Base-by-base conservation (phyloP, 208 protist genomes). In the Leishmania major region DNA sequence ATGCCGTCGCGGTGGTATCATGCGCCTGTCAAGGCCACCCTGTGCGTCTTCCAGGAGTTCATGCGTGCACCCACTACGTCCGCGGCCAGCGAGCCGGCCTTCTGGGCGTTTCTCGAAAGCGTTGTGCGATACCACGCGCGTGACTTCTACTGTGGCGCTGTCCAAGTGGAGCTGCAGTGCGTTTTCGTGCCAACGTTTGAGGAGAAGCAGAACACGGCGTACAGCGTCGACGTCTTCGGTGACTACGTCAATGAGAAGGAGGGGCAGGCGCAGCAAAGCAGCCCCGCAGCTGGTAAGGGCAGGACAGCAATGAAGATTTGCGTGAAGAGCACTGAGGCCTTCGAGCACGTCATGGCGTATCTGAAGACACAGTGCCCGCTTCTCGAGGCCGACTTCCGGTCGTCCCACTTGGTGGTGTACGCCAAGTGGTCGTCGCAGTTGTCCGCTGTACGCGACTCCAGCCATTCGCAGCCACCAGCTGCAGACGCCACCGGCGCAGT, bases 71-170 rank as follows among this genome's bases (percentile, higher is more conserved):
- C 59, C 17, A n/a, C 73, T 1, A 37, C 73, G 31, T 37, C 55
- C 53, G 35, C 37, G 13, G 66, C 66, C 57, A 66, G 73, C 19
- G 59, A 28, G 2, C 62, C 84, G 13, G 72, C 88, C 2, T 89
- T 91, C 53, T 89, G 85, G 88, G 25, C 28, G 0, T 89, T 87
- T 67, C 35, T 91, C 0, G 19, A 19, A 19, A 76, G 64, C 7
- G 45, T 86, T 28, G 49, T 89, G 43, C 79, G 66, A 1, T 53
- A 81, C 43, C 72, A 84, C 57, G 67, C 78, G 19, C 67, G 72
- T 19, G 43, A 83, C 49, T 86, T 83, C 67, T 49, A 45, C n/a
- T n/a, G 62, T 49, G 75, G 73, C 1, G 79, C 78, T 1, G 71
- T 79, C 7, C 40, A 79, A 0, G 84, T 84, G 43, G 73, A 84